Evolutionary conservation across 768 basidiomycete species (phyloP), one percentile per base, ranked within the genome.

Genomic region (Sutorius australiensis): DNA sequence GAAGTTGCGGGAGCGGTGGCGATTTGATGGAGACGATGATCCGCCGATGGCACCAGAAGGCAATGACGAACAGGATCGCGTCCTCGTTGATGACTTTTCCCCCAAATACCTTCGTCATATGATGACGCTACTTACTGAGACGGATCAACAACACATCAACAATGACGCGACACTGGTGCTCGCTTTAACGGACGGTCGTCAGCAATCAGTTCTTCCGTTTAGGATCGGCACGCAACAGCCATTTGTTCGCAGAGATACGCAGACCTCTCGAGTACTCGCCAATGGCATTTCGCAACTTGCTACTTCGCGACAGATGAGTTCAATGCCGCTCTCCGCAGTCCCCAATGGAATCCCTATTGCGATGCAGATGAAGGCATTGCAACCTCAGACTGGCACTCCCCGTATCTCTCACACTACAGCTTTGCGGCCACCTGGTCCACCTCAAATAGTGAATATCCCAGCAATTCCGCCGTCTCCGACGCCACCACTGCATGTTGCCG

Each of bases 1-100:
- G 51, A 71, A 74, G 40, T 52, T 85, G 3, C 71, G 75, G 38
- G 82, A 85, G 55, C 79, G 78, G 34, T 92, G 87, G 87, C 73
- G 75, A 49, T 90, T 80, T 55, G 89, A 91, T 59, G 61, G 70
- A 7, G 87, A 90, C 50, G 86, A 89, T 55, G 68, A 61, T 6
- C 81, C 84, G 13, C 67, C 77, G 0, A 69, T 77, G 53, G 82
- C 78, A 5, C 77, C 81, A 3, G 77, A 78, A 43, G 84, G 86
- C 11, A 54, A 77, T 5, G 87, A 90, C 14, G 89, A 89, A 62
- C 80, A 84, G 44, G 81, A 85, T 51, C 76, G 89, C 8, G 66
- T 79, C 0, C 69, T 91, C n/a, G 65, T 90, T 8, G 88, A 92
- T 57, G 89, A 91, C 53, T 87, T 78, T 57, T 78, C 82, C 43